Evolutionary conservation across 345 rosid species (phyloP).

Genomic region (Microthlaspi erraticum): DNA sequence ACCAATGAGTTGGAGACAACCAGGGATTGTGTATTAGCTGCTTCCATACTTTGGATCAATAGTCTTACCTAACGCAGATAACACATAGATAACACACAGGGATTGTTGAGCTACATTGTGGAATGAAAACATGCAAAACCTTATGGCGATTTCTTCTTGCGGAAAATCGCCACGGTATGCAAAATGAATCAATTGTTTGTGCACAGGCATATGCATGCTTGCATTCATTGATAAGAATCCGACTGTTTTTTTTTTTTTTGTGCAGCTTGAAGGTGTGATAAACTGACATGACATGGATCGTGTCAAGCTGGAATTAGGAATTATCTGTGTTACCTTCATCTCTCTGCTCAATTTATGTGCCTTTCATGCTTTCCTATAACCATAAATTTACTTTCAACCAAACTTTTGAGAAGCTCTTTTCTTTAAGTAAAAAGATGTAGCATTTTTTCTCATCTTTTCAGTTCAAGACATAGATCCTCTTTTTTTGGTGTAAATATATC

Average conservation of each 20-base stretch:
- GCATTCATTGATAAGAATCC: not conserved
- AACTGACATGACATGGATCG: too few relatives aligned
- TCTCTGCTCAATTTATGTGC: not conserved
- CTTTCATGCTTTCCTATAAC: not conserved
- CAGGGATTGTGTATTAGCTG: too few relatives aligned
- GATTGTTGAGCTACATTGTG: constrained; percentile 54
- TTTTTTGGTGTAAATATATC: not conserved
- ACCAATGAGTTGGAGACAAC: too few relatives aligned
- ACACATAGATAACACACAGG: too few relatives aligned
- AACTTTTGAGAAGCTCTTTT: not conserved
- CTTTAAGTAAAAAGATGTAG: not conserved
- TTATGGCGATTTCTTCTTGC: constrained; percentile 87
- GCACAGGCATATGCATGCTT: not conserved
- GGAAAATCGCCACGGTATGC: constrained; percentile 90
- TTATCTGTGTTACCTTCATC: not conserved
- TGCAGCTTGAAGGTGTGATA: constrained; percentile 91
- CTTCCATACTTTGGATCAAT: too few relatives aligned
- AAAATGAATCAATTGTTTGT: not conserved
- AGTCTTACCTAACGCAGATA: too few relatives aligned
- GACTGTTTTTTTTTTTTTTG: not conserved
- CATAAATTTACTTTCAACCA: not conserved
- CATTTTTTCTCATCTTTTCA: not conserved
- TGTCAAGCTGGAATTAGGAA: constrained; percentile 70
- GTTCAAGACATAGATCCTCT: not conserved
- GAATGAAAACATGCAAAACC: constrained; percentile 78